A percentile compares a stretch with the other conserved stretches of the same genome.
phyloP scores from a whole-genome alignment of 768 basidiomycete species.

The Boletus pseudo-olivaceus region DNA sequence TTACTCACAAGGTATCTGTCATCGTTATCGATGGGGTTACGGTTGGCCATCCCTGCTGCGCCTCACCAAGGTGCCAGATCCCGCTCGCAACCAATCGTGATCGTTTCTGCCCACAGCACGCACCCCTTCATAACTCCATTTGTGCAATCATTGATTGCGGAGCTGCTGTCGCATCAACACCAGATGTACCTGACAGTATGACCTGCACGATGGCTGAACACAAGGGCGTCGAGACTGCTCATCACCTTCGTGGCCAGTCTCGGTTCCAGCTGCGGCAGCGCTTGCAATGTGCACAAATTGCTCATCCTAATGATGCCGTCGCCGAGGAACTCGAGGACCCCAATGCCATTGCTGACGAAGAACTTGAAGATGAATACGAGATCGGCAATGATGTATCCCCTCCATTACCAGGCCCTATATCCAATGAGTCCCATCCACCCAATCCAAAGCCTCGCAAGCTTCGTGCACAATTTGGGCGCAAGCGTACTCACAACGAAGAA shows the following conservation, averaged over 20 bases:
- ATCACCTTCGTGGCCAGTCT: not conserved
- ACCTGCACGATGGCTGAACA: not conserved
- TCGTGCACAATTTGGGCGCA: fast-evolving
- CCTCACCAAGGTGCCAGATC: not conserved
- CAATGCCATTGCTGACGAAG: not conserved
- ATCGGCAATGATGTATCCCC: not conserved
- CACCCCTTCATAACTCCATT: not conserved
- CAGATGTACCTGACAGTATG: not conserved
- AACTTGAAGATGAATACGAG: not conserved
- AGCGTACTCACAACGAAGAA: not conserved
- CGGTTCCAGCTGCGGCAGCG: not conserved
- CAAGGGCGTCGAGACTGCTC: not conserved
- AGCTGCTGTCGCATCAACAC: not conserved
- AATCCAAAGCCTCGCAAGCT: not conserved
- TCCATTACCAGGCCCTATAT: not conserved
- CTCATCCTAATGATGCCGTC: not conserved
- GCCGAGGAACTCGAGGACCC: not conserved
- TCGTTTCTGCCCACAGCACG: not conserved
- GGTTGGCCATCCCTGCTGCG: not conserved
- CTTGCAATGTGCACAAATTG: not conserved
- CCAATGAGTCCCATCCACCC: too few species aligned
- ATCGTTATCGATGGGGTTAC: not conserved
- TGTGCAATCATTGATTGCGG: not conserved
- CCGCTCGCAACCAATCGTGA: not conserved
- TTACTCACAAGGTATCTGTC: not conserved